Percentiles rank a stretch among this genome's conserved stretches.
phyloP scores from a whole-genome alignment of 352 stramenopile species.

The Globisporangium iwayamae region DNA sequence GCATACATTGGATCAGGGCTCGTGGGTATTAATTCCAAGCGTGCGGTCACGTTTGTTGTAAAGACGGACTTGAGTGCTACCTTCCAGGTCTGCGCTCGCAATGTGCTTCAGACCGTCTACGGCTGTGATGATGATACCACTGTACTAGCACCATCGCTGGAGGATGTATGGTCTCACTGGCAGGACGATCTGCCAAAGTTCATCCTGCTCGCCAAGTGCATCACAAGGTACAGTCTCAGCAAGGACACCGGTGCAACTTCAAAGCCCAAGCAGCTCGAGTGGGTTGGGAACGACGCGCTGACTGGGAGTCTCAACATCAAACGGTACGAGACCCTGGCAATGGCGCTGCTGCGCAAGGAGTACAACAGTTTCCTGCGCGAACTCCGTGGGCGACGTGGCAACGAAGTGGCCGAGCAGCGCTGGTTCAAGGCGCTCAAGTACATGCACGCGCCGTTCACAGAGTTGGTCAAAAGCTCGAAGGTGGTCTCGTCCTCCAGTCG shows the following conservation, averaged over 20 bases:
- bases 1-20: background rate
- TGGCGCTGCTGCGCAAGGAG: slow-evolving; percentile 45
- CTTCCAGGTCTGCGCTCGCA: background rate
- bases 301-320: slow-evolving; percentile 15
- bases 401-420: slow-evolving; percentile 29
- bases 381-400: slow-evolving; percentile 27
- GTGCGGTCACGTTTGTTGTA: background rate
- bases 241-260: background rate
- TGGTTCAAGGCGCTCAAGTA: slow-evolving; percentile 38
- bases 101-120: slow-evolving; percentile 1
- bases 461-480: slow-evolving; percentile 27
- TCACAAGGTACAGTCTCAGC: slow-evolving; percentile 36
- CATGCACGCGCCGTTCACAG: slow-evolving; percentile 19
- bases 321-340: slow-evolving; percentile 28
- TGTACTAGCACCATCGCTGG: background rate
- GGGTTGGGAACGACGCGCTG: slow-evolving; percentile 30
- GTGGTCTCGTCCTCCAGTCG: slow-evolving; percentile 19
- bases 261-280: slow-evolving; percentile 24
- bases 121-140: background rate
- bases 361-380: slow-evolving; percentile 42
- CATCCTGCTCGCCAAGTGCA: slow-evolving; percentile 50
- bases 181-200: slow-evolving; percentile 43
- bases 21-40: background rate
- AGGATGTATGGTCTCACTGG: slow-evolving; percentile 46
- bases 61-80: background rate